Percentiles rank a stretch among this genome's conserved stretches.
Conservation (phyloP, 768 basidiomycete species). For the Coprinellus micaceus region DNA sequence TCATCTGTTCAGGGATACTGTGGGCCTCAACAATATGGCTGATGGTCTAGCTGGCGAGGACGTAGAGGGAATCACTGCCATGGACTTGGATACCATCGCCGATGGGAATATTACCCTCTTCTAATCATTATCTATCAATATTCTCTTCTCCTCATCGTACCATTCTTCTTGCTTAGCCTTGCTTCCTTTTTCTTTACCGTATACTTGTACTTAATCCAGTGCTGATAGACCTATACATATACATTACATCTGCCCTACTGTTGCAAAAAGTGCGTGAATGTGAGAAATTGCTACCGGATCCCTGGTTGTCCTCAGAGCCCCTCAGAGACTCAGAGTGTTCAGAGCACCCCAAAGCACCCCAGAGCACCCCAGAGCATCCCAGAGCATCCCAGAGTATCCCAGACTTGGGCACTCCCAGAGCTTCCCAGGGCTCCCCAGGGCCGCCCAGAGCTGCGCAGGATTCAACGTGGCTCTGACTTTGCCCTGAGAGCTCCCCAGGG, state of each 20-base stretch:
- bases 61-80: neutral
- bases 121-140: constrained; percentile 16
- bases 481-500: neutral
- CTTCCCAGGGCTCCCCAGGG: neutral
- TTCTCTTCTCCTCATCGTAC: neutral
- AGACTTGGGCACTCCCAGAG: too few species aligned
- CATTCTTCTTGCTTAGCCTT: too few species aligned
- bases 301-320: neutral
- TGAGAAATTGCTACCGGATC: neutral
- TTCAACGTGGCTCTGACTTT: neutral
- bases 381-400: too few species aligned
- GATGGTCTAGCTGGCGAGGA: neutral
- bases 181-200: neutral
- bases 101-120: neutral
- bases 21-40: neutral
- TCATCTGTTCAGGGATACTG: neutral
- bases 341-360: neutral
- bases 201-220: constrained; percentile 21
- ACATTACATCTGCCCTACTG: too few species aligned
- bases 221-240: too few species aligned
- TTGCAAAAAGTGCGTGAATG: too few species aligned
- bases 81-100: neutral
- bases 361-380: too few species aligned
- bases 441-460: too few species aligned
- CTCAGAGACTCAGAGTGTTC: neutral